These are phyloP conservation scores for Angophora floribunda DNA, from an alignment of 345 rosid genomes.

Conservation along the genomic window DNA sequence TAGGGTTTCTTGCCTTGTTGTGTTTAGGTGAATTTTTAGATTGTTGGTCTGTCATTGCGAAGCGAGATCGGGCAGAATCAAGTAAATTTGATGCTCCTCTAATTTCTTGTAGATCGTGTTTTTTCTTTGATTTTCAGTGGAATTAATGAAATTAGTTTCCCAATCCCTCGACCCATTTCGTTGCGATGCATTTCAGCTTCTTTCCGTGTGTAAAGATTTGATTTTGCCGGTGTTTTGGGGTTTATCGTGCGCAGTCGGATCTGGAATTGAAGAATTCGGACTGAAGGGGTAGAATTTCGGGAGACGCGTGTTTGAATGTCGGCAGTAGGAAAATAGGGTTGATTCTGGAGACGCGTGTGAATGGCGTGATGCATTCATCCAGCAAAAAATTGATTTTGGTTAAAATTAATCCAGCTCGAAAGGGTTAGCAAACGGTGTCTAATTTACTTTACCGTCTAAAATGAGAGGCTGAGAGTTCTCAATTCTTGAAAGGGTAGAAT, in stretches of 20 bases:
- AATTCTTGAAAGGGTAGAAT: not conserved
- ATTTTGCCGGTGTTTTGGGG: not conserved
- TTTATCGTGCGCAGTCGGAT: fast-evolving
- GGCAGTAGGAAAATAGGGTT: fast-evolving
- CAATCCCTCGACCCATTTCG: not conserved
- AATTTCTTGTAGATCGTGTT: not conserved
- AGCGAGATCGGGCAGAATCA: not conserved
- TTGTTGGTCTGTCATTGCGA: not conserved
- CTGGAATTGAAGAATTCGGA: not conserved
- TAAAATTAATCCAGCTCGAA: not conserved
- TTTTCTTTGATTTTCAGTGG: not conserved
- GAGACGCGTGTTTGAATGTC: too few relatives aligned
- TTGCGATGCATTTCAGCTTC: not conserved
- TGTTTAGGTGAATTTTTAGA: not conserved
- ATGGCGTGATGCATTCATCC: not conserved
- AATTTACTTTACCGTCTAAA: not conserved
- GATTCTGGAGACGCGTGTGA: not conserved
- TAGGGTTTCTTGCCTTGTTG: not conserved
- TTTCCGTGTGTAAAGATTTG: not conserved
- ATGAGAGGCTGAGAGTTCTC: not conserved
- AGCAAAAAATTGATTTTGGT: not conserved
- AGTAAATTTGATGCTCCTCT: not conserved
- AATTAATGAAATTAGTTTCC: not conserved
- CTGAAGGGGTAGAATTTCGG: not conserved
- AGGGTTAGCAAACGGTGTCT: not conserved